Conservation (phyloP, 331 rosid genomes). For the Malus hybrid region DNA sequence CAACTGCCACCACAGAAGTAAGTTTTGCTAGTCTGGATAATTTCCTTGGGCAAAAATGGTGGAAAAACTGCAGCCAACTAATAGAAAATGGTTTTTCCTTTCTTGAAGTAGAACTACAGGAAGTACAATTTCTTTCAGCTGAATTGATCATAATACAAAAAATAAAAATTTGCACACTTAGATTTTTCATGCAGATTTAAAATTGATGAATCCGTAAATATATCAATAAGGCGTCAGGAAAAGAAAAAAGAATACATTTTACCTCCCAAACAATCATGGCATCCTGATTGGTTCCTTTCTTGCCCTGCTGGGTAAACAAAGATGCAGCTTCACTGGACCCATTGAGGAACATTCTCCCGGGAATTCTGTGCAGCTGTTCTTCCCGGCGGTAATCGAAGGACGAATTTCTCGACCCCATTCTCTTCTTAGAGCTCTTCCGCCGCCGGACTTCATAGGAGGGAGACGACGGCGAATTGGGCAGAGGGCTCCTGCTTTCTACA, state of each 20-base stretch:
- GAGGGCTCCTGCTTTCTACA: slow-evolving; percentile 89
- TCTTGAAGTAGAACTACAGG: background rate
- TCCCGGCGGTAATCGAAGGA: slow-evolving; percentile 71
- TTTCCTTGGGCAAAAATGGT: slow-evolving; percentile 7
- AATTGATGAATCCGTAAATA: slow-evolving; percentile 1
- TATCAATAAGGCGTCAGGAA: background rate
- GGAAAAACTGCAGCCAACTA: background rate
- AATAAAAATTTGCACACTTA: background rate
- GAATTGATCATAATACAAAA: background rate
- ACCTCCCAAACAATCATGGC: slow-evolving; percentile 99
- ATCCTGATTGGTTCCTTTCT: slow-evolving; percentile 97
- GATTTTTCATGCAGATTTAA: background rate
- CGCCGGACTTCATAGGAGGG: slow-evolving; percentile 24
- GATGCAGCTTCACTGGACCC: slow-evolving; percentile 68
- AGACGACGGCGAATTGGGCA: slow-evolving; percentile 50
- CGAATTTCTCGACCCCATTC: slow-evolving; percentile 44
- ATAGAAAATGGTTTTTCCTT: background rate
- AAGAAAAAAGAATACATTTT: background rate
- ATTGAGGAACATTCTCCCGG: slow-evolving; percentile 68
- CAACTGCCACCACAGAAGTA: slow-evolving; percentile 3
- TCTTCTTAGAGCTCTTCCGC: slow-evolving; percentile 33
- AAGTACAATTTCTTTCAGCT: background rate
- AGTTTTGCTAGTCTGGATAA: slow-evolving; percentile 4
- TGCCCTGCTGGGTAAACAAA: slow-evolving; percentile 91
- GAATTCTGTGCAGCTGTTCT: slow-evolving; percentile 63